Conservation (phyloP, 2,329 filamentous ascomycete genomes). For the Calonectria pseudoreteaudii region DNA sequence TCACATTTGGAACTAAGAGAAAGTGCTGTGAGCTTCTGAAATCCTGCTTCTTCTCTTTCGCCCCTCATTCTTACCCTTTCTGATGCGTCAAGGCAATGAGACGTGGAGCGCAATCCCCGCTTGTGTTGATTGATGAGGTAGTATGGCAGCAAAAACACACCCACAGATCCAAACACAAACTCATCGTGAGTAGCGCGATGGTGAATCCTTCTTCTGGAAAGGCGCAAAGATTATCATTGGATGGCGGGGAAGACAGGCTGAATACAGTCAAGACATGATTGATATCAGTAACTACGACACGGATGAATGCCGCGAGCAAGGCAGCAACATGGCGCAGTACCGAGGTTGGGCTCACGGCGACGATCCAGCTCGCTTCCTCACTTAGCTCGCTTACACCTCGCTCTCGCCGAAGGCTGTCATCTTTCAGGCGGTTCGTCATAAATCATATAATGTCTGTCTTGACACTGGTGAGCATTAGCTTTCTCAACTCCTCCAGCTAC, state of each 20-base stretch:
- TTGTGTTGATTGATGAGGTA: not conserved
- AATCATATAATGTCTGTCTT: conserved; percentile 33
- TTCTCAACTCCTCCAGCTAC: conserved; percentile 17
- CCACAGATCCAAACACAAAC: not conserved
- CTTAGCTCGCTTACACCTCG: not conserved
- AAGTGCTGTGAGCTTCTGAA: not conserved
- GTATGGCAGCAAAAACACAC: not conserved
- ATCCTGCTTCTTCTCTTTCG: not conserved
- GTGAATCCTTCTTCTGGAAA: not conserved
- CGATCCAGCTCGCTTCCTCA: not conserved
- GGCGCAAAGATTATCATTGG: not conserved
- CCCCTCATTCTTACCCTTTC: not conserved
- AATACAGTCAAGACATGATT: not conserved
- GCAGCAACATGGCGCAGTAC: not conserved
- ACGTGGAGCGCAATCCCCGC: not conserved
- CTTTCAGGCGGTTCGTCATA: conserved; percentile 39
- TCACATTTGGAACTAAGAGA: conserved; percentile 17
- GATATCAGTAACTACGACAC: not conserved
- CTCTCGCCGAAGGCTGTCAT: conserved; percentile 5
- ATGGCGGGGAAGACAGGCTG: not conserved
- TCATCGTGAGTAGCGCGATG: not conserved
- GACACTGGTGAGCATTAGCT: conserved; percentile 24
- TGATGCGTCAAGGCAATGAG: not conserved
- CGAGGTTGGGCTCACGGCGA: not conserved
- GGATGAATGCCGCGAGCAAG: not conserved